Base-by-base conservation (phyloP, 352 stramenopile genomes). In the Phytophthora chlamydospora region DNA sequence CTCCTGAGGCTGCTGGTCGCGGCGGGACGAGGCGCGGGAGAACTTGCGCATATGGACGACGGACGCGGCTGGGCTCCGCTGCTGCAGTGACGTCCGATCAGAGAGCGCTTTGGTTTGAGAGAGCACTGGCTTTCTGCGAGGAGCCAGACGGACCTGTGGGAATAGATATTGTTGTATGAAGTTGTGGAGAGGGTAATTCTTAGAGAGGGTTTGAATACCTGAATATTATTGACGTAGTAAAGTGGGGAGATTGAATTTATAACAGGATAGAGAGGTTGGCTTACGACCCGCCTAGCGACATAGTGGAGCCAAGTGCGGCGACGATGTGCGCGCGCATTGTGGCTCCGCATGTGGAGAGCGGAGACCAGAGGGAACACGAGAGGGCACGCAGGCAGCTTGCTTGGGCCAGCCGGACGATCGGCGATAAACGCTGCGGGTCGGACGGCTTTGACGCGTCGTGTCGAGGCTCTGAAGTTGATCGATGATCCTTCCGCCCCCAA, bases 11-110 rank as follows among this genome's bases (percentile, higher is more conserved):
- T 38, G 41, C 32, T 52, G 47, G 27, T 66, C 53, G 38, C 49
- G 40, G 33, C 61, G 48, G 40, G 36, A 68, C 21, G 51, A 71
- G 45, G 54, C 50, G 39, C 54, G 61, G 58, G 66, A 75, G 51
- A 68, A 68, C 62, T 56, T 71, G 50, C 62, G 56, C 62, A 68
- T 74, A 42, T 45, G 47, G 44, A 56, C 46, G 54, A 68, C 52
- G 4, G 24, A 29, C 24, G 5, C 44, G 36, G 27, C 35, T 16
- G 32, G 39, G 45, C 45, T 48, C 42, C 19, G 42, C 42, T 21
- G 17, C 42, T 35, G 19, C 24, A 29, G 42, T 45, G 50, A 35
- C 58, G 49, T 49, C 48, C 33, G 59, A 24, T 24, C 16, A 34
- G 21, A 31, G 8, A 40, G 31, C 12, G 38, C 44, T 41, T n/a